phyloP scores from a whole-genome alignment of 2,329 filamentous ascomycete genomes.

The Leptographium lundbergii region DNA sequence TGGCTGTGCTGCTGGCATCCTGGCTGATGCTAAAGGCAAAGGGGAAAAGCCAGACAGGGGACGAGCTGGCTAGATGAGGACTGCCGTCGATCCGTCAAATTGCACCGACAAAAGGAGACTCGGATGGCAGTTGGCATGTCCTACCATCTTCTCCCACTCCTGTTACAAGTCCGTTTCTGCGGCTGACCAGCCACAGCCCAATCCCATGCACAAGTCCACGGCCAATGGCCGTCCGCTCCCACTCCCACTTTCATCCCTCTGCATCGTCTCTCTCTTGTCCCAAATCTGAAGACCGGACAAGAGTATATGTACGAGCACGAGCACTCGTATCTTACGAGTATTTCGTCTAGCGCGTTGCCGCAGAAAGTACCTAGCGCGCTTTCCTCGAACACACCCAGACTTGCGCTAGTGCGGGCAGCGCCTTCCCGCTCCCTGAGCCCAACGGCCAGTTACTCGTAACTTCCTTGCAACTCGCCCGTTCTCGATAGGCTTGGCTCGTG shows the following conservation, averaged over 20 bases:
- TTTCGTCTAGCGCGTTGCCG: neutral
- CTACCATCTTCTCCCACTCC: too few relatives aligned
- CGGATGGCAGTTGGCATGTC: neutral
- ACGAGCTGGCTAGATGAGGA: neutral
- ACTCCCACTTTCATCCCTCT: neutral
- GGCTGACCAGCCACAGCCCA: neutral
- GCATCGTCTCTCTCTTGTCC: neutral
- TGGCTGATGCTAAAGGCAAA: constrained; percentile 5
- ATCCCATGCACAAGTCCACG: neutral
- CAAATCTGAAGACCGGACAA: neutral
- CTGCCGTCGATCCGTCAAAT: constrained; percentile 9
- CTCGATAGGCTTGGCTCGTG: neutral
- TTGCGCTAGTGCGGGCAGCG: neutral
- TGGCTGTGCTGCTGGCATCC: neutral
- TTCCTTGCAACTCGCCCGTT: neutral
- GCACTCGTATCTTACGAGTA: neutral
- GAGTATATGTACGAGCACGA: neutral
- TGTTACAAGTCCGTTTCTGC: neutral
- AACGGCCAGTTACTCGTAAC: neutral
- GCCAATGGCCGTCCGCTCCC: too few relatives aligned
- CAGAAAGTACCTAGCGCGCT: neutral
- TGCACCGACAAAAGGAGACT: neutral
- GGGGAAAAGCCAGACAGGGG: constrained; percentile 1
- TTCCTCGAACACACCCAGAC: neutral
- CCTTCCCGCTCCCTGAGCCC: constrained; percentile 1